phyloP scores from a whole-genome alignment of 768 basidiomycete genomes.

The Megacollybia marginata region DNA sequence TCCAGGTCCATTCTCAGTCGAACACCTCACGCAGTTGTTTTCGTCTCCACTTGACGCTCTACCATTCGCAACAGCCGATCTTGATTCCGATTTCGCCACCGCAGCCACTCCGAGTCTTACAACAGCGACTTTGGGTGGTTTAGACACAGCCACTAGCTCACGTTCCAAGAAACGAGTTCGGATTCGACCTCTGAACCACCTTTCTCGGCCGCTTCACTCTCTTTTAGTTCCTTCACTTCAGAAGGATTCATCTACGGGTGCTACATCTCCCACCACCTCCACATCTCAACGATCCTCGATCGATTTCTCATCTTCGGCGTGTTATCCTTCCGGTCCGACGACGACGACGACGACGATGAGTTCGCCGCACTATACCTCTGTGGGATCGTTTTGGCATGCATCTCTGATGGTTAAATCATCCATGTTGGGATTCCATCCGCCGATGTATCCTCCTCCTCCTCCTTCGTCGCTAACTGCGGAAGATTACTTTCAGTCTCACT shows the following conservation, averaged over 20 bases:
- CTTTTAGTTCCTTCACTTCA: constrained; percentile 40
- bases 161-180: constrained; percentile 62
- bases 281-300: constrained; percentile 59
- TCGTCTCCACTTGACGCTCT: constrained; percentile 36
- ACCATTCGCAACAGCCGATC: constrained; percentile 43
- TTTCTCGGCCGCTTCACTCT: constrained; percentile 41
- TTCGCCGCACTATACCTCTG: neutral
- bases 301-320: constrained; percentile 37
- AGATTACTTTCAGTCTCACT: constrained; percentile 59
- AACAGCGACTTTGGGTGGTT: constrained; percentile 3
- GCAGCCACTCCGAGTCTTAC: constrained; percentile 1
- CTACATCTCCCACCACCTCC: constrained; percentile 42
- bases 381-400: constrained; percentile 73
- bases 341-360: neutral
- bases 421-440: constrained; percentile 57
- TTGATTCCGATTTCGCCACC: constrained; percentile 33
- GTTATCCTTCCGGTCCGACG: constrained; percentile 4
- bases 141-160: constrained; percentile 26
- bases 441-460: constrained; percentile 57
- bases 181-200: constrained; percentile 45
- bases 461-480: constrained; percentile 30
- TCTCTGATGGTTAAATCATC: constrained; percentile 57
- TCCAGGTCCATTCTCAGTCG: constrained; percentile 71
- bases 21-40: constrained; percentile 52
- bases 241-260: constrained; percentile 41